phyloP scores from a whole-genome alignment of 1,284 basidiomycete species.

The Nidula niveotomentosa region DNA sequence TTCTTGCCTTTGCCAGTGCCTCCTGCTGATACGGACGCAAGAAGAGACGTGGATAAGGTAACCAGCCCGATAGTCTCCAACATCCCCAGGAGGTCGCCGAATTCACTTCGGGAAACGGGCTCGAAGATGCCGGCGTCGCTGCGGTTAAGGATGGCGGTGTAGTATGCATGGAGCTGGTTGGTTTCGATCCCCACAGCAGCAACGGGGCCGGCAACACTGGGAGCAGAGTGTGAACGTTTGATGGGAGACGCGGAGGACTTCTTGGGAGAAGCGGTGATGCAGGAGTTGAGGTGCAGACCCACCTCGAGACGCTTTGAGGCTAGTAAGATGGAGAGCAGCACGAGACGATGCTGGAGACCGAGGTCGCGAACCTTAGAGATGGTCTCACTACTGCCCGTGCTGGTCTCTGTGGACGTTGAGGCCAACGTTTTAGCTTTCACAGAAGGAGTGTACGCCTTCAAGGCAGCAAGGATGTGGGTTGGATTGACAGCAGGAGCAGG shows the following conservation, averaged over 20 bases:
- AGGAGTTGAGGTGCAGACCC: constrained; percentile 46
- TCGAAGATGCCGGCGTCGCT: constrained; percentile 53
- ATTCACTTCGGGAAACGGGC: constrained; percentile 73
- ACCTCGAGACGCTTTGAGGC: constrained; percentile 61
- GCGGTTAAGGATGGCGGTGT: constrained; percentile 55
- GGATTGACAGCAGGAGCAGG: constrained; percentile 53
- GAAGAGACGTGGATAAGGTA: constrained; percentile 37
- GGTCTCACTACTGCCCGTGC: constrained; percentile 55
- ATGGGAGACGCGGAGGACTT: constrained; percentile 50
- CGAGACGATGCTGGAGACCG: constrained; percentile 71
- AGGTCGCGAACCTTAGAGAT: constrained; percentile 63
- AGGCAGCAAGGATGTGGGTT: constrained; percentile 61
- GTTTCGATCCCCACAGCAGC: constrained; percentile 46
- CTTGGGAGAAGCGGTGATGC: constrained; percentile 38
- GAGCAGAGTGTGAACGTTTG: constrained; percentile 46
- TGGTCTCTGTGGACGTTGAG: constrained; percentile 11
- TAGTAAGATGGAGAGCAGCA: constrained; percentile 60
- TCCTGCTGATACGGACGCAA: constrained; percentile 29
- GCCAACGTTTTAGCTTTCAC: constrained; percentile 23
- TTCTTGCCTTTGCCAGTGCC: constrained; percentile 36
- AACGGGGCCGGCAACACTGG: constrained; percentile 15
- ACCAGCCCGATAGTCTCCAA: constrained; percentile 74
- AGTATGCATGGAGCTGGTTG: constrained; percentile 63
- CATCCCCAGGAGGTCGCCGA: constrained; percentile 66
- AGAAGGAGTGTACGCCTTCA: constrained; percentile 67